These are phyloP conservation scores for Alternaria ethzedia DNA, from an alignment of 2,329 filamentous ascomycete species.

Conservation along the genomic window DNA sequence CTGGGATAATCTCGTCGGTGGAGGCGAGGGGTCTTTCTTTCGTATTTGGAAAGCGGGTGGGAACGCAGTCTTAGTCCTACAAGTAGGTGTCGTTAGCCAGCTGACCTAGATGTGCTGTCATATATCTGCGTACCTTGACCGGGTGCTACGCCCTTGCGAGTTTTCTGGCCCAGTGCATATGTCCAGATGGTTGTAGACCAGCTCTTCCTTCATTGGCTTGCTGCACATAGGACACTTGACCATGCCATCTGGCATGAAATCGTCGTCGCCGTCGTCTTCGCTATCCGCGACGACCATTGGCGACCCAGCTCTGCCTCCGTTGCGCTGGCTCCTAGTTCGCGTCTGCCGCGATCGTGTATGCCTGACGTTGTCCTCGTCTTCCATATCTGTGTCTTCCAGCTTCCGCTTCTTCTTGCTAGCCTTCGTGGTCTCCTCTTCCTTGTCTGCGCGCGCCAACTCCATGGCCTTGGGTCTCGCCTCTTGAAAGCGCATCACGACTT, in stretches of 20 bases:
- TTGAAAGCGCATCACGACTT: slow-evolving; percentile 80
- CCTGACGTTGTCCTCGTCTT: slow-evolving; percentile 47
- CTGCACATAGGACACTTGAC: slow-evolving; percentile 85
- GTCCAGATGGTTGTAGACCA: slow-evolving; percentile 83
- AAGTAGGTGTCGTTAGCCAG: slow-evolving; percentile 10
- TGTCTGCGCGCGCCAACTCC: slow-evolving; percentile 64
- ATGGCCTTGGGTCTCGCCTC: slow-evolving; percentile 68
- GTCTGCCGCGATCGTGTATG: slow-evolving; percentile 45
- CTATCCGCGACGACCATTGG: slow-evolving; percentile 48
- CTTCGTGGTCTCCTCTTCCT: slow-evolving; percentile 21
- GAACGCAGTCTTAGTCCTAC: slow-evolving; percentile 31
- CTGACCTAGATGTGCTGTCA: background rate
- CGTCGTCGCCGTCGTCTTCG: slow-evolving; percentile 51
- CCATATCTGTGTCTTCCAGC: slow-evolving; percentile 56
- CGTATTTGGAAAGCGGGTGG: slow-evolving; percentile 29
- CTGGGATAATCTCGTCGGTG: slow-evolving; percentile 64
- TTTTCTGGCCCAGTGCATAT: slow-evolving; percentile 58
- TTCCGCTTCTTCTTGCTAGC: slow-evolving; percentile 56
- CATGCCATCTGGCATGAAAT: slow-evolving; percentile 68
- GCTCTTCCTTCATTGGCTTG: slow-evolving; percentile 77
- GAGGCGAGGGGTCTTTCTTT: slow-evolving; percentile 50
- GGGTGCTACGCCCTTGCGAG: slow-evolving; percentile 35
- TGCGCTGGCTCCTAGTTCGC: slow-evolving; percentile 47
- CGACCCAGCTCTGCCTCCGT: slow-evolving; percentile 34
- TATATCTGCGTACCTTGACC: slow-evolving; percentile 35